Percentiles rank a stretch among this genome's conserved stretches.
These are phyloP conservation scores for Trebouxia sp. DNA, from an alignment of 139 green algal genomes.

Conservation along the genomic window DNA sequence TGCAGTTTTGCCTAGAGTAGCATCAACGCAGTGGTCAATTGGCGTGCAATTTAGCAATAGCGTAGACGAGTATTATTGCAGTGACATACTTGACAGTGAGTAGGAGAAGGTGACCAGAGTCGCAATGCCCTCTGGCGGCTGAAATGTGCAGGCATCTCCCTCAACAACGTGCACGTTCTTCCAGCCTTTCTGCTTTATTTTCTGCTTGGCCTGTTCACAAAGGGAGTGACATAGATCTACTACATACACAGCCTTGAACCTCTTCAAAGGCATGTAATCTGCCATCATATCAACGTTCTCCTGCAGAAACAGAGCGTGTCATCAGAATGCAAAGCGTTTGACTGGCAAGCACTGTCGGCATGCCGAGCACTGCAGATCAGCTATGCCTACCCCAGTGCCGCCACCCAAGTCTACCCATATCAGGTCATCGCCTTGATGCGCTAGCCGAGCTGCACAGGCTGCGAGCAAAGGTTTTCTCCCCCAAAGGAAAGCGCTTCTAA, in stretches of 20 bases:
- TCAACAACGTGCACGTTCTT: slow-evolving; percentile 94
- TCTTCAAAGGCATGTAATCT: slow-evolving; percentile 84
- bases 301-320: slow-evolving; percentile 42
- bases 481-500: slow-evolving; percentile 93
- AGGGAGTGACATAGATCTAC: slow-evolving; percentile 94
- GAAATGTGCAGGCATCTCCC: slow-evolving; percentile 89
- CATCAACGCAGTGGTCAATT: too few species aligned
- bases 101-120: slow-evolving; percentile 98
- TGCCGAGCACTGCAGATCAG: not conserved
- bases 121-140: slow-evolving; percentile 62
- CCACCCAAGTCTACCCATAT: slow-evolving; percentile 95
- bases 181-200: slow-evolving; percentile 83
- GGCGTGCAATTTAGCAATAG: too few species aligned
- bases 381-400: slow-evolving; percentile 76
- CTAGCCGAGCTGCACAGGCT: slow-evolving; percentile 81
- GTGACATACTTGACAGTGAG: slow-evolving; percentile 86
- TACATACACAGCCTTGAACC: slow-evolving; percentile 95
- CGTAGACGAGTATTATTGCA: too few species aligned
- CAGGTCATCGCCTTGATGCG: slow-evolving; percentile 58
- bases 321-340: not conserved
- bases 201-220: slow-evolving; percentile 81
- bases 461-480: slow-evolving; percentile 90
- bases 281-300: slow-evolving; percentile 97
- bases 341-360: not conserved
- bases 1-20: too few species aligned